phyloP scores from a whole-genome alignment of 352 stramenopile genomes.

The Globisporangium cederbergense region DNA sequence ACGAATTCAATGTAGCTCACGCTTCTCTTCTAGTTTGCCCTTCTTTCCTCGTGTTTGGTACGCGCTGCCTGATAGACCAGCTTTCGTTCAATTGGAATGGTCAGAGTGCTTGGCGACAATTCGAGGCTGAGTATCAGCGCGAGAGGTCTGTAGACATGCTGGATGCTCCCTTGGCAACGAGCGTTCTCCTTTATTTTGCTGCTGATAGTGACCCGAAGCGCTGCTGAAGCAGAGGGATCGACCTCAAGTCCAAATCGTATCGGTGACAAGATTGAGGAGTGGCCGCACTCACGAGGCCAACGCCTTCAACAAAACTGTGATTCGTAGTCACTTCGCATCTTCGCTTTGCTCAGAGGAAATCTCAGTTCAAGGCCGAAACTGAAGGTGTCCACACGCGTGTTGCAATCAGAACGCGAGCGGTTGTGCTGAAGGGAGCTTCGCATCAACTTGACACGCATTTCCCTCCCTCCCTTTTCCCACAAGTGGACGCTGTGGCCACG shows the following conservation, averaged over 20 bases:
- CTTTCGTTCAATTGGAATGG: too few relatives aligned
- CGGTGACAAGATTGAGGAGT: neutral
- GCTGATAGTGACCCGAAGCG: too few relatives aligned
- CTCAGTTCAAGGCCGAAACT: neutral
- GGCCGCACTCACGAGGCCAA: neutral
- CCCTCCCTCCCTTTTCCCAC: neutral
- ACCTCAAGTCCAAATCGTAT: neutral
- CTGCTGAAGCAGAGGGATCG: neutral
- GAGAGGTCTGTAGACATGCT: too few relatives aligned
- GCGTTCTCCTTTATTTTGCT: too few relatives aligned
- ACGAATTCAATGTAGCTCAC: too few relatives aligned
- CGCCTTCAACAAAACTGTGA: neutral
- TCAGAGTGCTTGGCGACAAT: too few relatives aligned
- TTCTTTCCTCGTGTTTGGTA: too few relatives aligned
- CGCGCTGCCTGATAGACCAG: too few relatives aligned
- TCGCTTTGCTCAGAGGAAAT: neutral
- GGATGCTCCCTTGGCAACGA: too few relatives aligned
- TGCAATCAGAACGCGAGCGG: neutral
- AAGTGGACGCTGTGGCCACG: neutral
- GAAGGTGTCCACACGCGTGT: neutral
- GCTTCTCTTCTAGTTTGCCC: too few relatives aligned
- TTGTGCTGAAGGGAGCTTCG: neutral
- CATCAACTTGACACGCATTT: neutral
- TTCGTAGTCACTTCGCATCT: neutral
- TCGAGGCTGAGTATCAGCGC: too few relatives aligned